Evolutionary conservation across 1,284 basidiomycete genomes (phyloP), one percentile per base, ranked within the genome.

Genomic region (Wallemia hederae): DNA sequence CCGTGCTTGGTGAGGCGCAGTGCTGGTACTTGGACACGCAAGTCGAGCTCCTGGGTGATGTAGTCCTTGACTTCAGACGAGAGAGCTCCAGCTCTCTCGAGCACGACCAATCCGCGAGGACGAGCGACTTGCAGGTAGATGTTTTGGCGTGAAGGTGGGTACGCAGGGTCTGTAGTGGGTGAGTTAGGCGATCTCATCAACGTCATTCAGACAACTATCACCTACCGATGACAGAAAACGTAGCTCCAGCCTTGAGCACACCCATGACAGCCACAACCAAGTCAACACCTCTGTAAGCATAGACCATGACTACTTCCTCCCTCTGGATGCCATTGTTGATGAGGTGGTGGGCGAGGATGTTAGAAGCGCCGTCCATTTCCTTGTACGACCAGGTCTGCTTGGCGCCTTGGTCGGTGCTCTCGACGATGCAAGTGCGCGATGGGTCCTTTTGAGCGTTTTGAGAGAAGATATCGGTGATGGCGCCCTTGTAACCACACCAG

Each of bases 251-350:
- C 73, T 98, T 98, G 66, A 98, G 78, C 31, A 94, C 83, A 59
- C 87, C 94, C 80, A 99, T 85, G 2, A 98, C 90, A 22, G 92
- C 92, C 2, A 98, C 85, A 5, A 96, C 88, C 59, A 99, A 81
- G 70, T 99, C 92, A 55, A 96, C 91, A 65, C 87, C 89, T 58
- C 94, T 80, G 67, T 96, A 82, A 0, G 94, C 94, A 69, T 98
- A 99, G n/a, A 98, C 85, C 80, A 94, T 97, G 61, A 98, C 90
- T 24, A 98, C 90, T 66, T 99, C 94, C 65, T 92, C 92, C 27
- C 89, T 76, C 71, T 92, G 77, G 15, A 98, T 74, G 15, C 92
- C 92, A 19, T 79, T 79, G 66, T 82, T 78, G 60, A 97, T 72
- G 60, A 99, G 77, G 66, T 94, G 80, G 68, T 98, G 92, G 0